A percentile compares a stretch with the other conserved stretches of the same genome.
Evolutionary conservation across 2,329 filamentous ascomycete species (phyloP).

Genomic region (Byssothecium circinans): DNA sequence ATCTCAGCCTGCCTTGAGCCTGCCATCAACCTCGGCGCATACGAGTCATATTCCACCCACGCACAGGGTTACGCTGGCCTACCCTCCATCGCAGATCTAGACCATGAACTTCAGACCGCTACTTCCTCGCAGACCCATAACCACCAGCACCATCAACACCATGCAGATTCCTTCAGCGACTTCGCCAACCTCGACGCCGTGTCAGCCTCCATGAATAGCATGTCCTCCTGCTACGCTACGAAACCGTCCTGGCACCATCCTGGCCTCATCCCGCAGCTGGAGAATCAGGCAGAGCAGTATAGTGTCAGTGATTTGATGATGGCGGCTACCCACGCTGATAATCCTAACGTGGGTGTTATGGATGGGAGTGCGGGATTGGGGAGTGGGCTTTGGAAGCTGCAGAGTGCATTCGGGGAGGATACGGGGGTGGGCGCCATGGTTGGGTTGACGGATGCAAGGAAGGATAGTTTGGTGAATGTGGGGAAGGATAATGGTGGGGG

Average conservation of each 20-base stretch:
- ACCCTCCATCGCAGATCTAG: constrained; percentile 21
- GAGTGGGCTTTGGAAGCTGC: constrained; percentile 29
- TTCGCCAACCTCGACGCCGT: constrained; percentile 12
- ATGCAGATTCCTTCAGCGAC: constrained; percentile 19
- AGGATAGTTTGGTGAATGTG: constrained; percentile 7
- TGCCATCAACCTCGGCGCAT: constrained; percentile 26
- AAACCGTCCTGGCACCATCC: constrained; percentile 26
- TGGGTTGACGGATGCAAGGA: background rate
- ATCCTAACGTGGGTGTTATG: constrained; percentile 9
- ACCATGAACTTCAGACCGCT: constrained; percentile 5
- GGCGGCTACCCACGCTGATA: background rate
- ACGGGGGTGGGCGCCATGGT: constrained; percentile 19
- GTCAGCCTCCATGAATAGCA: too few relatives aligned
- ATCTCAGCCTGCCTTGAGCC: constrained; percentile 42
- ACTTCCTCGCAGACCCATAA: constrained; percentile 9
- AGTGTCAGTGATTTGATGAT: constrained; percentile 1
- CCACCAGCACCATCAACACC: constrained; percentile 15
- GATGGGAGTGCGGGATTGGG: constrained; percentile 15
- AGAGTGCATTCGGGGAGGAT: constrained; percentile 30
- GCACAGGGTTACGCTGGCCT: constrained; percentile 9
- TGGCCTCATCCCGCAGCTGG: constrained; percentile 23
- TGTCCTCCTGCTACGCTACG: constrained; percentile 20
- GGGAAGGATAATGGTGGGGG: background rate
- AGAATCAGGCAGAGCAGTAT: constrained; percentile 26
- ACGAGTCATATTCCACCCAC: constrained; percentile 12